Base-by-base conservation (phyloP, 2,329 filamentous ascomycete species). In the Ilyonectria mors-panacis region DNA sequence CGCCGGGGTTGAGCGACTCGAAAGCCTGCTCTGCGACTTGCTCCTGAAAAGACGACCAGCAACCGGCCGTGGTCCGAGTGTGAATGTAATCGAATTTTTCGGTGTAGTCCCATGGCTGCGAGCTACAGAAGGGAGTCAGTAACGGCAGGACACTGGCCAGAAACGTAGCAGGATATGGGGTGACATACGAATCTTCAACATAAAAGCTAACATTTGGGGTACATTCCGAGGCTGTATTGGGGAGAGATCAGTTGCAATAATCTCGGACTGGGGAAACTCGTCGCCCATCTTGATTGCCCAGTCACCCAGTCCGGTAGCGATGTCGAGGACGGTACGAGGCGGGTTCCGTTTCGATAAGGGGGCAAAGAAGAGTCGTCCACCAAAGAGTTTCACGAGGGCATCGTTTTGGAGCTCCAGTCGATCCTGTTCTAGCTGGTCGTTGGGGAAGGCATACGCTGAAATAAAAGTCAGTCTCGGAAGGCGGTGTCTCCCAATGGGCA, bases 141-240 rank as follows among this genome's bases (percentile, higher is more conserved):
- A 45, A 63, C 28, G 23, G 21, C 2, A 39, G 6, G 30, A 15
- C 15, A 39, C 37, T 19, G 17, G 13, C 15, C 19, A 26, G 50
- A 48, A n/a, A 19, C 9, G n/a, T 21, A n/a, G 6, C 5, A 37
- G 19, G 2, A 35, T 2, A 21, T 15, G 2, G 39, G 15, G 12
- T 21, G n/a, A 77, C 80, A 72, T 76, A 81, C 78, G 80, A 81
- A 73, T 94, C 92, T 75, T 94, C 92, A 51, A 95, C 86, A 67
- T 89, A 89, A 71, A 95, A 95, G 68, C 89, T 88, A 15, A 94
- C 91, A 69, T 95, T 95, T 19, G 88, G 86, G 93, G 92, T 1
- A 94, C 90, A 54, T 87, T 83, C 5, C 81, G 81, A 2, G 91
- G 90, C 74, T 93, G 91, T 28, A 92, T 89, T 2, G 91, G 90